Base-by-base conservation (phyloP, 1,284 basidiomycete species). In the Cryptococcus sp. region DNA sequence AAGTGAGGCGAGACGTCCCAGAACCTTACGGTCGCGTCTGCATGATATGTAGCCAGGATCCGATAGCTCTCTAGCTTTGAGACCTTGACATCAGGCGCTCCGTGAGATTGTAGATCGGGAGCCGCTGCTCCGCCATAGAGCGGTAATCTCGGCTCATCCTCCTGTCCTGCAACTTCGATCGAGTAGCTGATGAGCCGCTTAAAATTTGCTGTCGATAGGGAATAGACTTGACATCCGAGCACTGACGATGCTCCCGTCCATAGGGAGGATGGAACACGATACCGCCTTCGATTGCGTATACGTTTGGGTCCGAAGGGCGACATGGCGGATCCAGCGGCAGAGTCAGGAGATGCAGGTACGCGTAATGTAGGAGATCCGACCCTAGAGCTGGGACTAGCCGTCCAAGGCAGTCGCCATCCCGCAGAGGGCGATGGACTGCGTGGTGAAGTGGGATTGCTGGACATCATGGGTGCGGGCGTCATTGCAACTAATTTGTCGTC, bases 31-130 rank as follows among this genome's bases (percentile, higher is more conserved):
- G 80, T 81, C n/a, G 82, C 74, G 63, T 90, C 83, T 2, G 76
- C 73, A 61, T 88, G 83, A 49, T 78, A 78, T 0, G 85, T 85
- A 1, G 85, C 73, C n/a, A 89, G 70, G 19, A 91, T 72, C 18
- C 87, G 82, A 61, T 81, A 82, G 10, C 80, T 79, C 64, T 89
- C 85, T 62, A 76, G 65, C 60, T 76, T 70, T 51, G 63, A 57
- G 14, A 65, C 63, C 34, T 66, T 71, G 45, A 70, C 57, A 39
- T 72, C 67, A 1, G 75, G 68, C 10, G 73, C 69, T 36, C 73
- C 67, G 32, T 64, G 62, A 0, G 67, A 68, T 47, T 71, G 60
- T 24, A 76, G 52, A 46, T 76, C 66, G 22, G 73, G 62, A 31
- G 72, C 63, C n/a, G 74, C 74, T 24, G 69, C 48, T 18, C 75